Base-by-base conservation (phyloP, 2,329 filamentous ascomycete genomes). In the Xylaria sp. region DNA sequence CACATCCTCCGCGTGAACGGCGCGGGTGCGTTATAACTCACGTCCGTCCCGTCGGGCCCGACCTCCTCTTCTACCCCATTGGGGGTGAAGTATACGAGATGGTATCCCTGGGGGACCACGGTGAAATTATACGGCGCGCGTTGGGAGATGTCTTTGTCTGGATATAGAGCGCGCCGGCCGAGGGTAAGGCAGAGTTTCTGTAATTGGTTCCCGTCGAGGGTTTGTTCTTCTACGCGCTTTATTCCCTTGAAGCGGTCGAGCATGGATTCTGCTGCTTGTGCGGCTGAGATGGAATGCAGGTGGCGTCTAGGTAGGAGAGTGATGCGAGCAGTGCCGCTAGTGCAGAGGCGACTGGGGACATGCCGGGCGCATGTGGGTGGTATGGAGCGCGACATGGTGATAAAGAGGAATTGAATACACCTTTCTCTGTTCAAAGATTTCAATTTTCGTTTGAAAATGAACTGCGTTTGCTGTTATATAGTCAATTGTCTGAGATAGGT, bases 1-100 rank as follows among this genome's bases (percentile, higher is more conserved):
- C 88, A 90, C 87, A 90, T 89, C 12, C 87, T 79, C 31, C 87
- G 75, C 1, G 85, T 87, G 60, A 89, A 90, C 0, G 87, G 87
- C 2, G 75, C 64, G 0, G 84, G 80, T 0, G 87, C 82, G 67
- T 88, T 89, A 71, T 86, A 89, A 0, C 82, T 83, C 0, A 71
- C 75, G 74, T 90, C 87, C 0, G 84, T 87, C 14, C 88, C 88
- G 71, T 90, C 87, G 0, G 72, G 64, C 0, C 86, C 87, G 0
- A 90, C 78, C 6, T 84, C 79, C 0, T 71, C 64, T 68, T 89
- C 87, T 0, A 84, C 64, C 4, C 83, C 83, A 0, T 77, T 76
- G 0, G 87, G 86, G 0, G 86, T 88, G 70, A 90, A 89, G 72
- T 89, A 90, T 0, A 82, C 83, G 0, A 90, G 78, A 69, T 90